Percentiles rank a stretch among this genome's conserved stretches.
phyloP scores from a whole-genome alignment of 768 basidiomycete species.

The Mycena venus region DNA sequence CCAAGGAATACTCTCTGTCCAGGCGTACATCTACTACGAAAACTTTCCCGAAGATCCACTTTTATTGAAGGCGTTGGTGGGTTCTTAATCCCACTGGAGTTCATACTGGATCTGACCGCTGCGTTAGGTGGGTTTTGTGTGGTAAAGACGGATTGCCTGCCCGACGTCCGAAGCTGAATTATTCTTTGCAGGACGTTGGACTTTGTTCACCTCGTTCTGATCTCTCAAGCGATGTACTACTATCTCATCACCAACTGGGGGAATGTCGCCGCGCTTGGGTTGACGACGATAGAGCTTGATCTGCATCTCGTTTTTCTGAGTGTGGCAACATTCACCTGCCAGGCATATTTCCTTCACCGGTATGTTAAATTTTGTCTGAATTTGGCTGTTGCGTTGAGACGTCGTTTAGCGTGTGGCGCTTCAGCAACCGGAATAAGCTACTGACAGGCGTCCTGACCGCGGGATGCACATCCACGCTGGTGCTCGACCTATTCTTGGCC shows the following conservation, averaged over 20 bases:
- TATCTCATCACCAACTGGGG: constrained; percentile 38
- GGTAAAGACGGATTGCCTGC: constrained; percentile 11
- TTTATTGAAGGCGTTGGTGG: constrained; percentile 27
- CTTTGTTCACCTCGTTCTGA: constrained; percentile 31
- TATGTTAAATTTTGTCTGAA: not conserved
- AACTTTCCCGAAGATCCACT: constrained; percentile 7
- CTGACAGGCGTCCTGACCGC: constrained; percentile 11
- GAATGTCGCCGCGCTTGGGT: constrained; percentile 5
- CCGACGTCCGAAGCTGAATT: not conserved
- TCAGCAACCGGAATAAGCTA: constrained; percentile 19
- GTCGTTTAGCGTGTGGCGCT: constrained; percentile 27
- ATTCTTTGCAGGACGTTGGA: constrained; percentile 32
- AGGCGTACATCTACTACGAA: constrained; percentile 25
- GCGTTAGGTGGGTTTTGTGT: not conserved
- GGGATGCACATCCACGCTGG: constrained; percentile 13
- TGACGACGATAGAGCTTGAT: constrained; percentile 19
- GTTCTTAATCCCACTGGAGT: not conserved
- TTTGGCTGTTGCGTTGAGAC: not conserved
- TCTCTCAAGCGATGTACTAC: constrained; percentile 34
- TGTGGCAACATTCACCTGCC: constrained; percentile 27
- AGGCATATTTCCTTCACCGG: constrained; percentile 33
- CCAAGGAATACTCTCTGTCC: constrained; percentile 24
- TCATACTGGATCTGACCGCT: not conserved
- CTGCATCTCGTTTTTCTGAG: constrained; percentile 32
- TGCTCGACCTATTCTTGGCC: constrained; percentile 14